Percentiles rank a stretch among this genome's conserved stretches.
Evolutionary conservation across 805 yeast species (phyloP).

Genomic region (Candida nemodendra): DNA sequence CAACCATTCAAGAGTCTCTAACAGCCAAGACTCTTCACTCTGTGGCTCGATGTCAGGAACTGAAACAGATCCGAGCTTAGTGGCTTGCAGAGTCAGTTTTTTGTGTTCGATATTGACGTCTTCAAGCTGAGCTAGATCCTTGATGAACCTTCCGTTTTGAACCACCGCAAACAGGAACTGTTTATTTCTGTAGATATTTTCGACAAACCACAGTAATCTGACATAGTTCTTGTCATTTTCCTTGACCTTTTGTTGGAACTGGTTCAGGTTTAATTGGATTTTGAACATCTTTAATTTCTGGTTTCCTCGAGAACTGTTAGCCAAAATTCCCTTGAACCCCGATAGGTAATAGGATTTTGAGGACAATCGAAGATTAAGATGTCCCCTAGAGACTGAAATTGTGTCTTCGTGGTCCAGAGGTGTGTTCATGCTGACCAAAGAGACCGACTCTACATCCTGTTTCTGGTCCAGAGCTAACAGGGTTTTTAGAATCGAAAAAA

Average conservation of each 20-base stretch:
- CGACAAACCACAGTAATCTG: constrained; percentile 32
- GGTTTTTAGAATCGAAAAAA: constrained; percentile 8
- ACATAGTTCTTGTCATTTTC: constrained; percentile 20
- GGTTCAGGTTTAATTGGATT: constrained; percentile 20
- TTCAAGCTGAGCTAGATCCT: not conserved
- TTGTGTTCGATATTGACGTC: not conserved
- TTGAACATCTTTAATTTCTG: constrained; percentile 22
- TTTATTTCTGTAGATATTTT: constrained; percentile 17
- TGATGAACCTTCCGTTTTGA: not conserved
- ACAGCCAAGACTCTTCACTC: constrained; percentile 22
- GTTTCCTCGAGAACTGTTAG: constrained; percentile 26
- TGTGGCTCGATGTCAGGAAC: constrained; percentile 19
- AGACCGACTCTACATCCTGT: constrained; percentile 7
- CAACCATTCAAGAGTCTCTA: constrained; percentile 31
- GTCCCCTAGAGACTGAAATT: constrained; percentile 28
- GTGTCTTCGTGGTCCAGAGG: constrained; percentile 33
- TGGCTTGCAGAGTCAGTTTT: not conserved
- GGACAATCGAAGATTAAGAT: constrained; percentile 31
- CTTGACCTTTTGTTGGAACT: constrained; percentile 6
- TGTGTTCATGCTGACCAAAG: constrained; percentile 14
- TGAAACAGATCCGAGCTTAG: constrained; percentile 12
- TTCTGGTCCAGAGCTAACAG: constrained; percentile 1
- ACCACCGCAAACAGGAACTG: constrained; percentile 2
- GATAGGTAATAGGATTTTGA: constrained; percentile 30
- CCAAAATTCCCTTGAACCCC: constrained; percentile 33